Percentiles rank a stretch among this genome's conserved stretches.
Evolutionary conservation across 345 rosid genomes (phyloP).

Genomic region (Gossypium turneri): DNA sequence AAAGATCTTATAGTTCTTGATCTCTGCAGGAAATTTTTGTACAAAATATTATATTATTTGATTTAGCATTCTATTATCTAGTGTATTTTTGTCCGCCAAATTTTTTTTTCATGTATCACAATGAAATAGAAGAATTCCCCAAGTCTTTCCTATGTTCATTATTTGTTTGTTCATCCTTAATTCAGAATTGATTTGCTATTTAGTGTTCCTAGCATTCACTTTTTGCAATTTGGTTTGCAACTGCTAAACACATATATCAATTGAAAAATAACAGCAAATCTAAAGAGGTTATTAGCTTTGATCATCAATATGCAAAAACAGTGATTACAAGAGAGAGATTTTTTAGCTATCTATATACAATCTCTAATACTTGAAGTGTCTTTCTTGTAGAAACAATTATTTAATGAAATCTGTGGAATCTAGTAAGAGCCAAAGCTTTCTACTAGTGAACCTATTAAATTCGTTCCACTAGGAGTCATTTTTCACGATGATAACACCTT

Average conservation of each 20-base stretch:
- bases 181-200: neutral
- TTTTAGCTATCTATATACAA: neutral
- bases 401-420: neutral
- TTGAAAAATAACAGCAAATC: neutral
- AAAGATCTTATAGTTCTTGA: constrained; percentile 43
- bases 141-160: neutral
- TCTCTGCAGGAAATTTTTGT: constrained; percentile 40
- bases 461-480: constrained; percentile 54
- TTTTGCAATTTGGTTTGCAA: too few species aligned
- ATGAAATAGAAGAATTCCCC: constrained; percentile 14
- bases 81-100: constrained; percentile 16
- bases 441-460: constrained; percentile 23
- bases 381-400: constrained; percentile 10
- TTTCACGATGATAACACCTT: constrained; percentile 23
- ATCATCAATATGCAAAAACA: neutral
- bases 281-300: neutral
- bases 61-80: constrained; percentile 25
- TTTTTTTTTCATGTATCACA: constrained; percentile 13
- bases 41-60: constrained; percentile 29
- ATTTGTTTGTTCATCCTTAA: neutral
- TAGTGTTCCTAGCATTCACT: too few species aligned
- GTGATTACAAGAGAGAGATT: neutral
- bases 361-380: neutral
- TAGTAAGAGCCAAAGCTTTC: neutral
- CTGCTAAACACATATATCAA: neutral